Conservation (phyloP, 352 stramenopile genomes). For the Blastocystis sp. region DNA sequence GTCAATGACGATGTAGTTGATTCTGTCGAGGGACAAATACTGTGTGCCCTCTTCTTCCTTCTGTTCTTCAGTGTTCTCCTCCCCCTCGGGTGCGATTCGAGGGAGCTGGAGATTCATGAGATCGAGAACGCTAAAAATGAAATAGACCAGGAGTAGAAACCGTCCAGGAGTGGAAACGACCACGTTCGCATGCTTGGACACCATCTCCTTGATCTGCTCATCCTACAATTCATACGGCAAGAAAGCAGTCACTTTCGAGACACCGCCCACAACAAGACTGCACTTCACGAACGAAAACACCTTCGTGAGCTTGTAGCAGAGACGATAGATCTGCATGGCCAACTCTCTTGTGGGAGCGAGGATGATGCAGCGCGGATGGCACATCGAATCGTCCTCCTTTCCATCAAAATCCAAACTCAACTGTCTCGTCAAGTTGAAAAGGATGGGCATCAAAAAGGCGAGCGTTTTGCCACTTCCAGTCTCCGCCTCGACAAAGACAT, state of each 20-base stretch:
- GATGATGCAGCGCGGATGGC: conserved; percentile 73
- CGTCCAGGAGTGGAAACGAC: conserved; percentile 50
- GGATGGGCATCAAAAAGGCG: conserved; percentile 76
- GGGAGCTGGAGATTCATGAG: conserved; percentile 5
- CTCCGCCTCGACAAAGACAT: conserved; percentile 74
- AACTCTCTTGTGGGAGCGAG: conserved; percentile 72
- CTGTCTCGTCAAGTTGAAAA: conserved; percentile 75
- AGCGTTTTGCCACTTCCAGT: conserved; percentile 77
- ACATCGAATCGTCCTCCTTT: conserved; percentile 71
- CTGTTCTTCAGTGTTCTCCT: too few relatives aligned
- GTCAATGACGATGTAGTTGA: conserved; percentile 5
- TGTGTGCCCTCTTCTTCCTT: not conserved
- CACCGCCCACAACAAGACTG: conserved; percentile 27
- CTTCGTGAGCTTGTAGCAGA: conserved; percentile 45
- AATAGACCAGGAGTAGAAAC: not conserved
- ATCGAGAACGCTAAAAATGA: conserved; percentile 9
- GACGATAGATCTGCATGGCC: conserved; percentile 47
- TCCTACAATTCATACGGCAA: conserved; percentile 15
- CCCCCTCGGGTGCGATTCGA: too few relatives aligned
- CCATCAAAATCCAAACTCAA: conserved; percentile 66
- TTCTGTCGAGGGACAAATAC: conserved; percentile 6
- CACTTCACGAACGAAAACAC: conserved; percentile 31
- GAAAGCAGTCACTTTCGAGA: conserved; percentile 12
- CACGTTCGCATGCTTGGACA: conserved; percentile 1
- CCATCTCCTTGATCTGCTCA: conserved; percentile 17